Evolutionary conservation across 164 flowering plant species (phyloP).

Genomic region (Sextonia rubra): DNA sequence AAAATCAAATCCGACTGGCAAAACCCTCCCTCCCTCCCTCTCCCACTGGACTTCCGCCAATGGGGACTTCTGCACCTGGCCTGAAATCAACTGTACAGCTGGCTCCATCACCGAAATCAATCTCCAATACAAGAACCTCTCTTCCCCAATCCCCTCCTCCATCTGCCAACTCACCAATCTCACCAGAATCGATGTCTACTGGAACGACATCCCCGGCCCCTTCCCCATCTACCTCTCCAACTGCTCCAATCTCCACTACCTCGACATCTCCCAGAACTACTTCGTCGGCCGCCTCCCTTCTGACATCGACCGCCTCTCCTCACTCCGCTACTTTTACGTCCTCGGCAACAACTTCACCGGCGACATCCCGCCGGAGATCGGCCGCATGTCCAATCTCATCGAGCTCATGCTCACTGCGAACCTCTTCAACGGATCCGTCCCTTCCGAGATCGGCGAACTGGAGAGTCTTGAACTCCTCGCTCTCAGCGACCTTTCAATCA

Average conservation of each 20-base stretch:
- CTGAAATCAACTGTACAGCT: conserved; percentile 31
- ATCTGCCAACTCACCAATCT: conserved; percentile 56
- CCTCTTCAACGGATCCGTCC: conserved; percentile 50
- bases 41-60: conserved; percentile 32
- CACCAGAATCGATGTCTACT: conserved; percentile 29
- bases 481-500: conserved; percentile 36
- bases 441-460: conserved; percentile 57
- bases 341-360: conserved; percentile 65
- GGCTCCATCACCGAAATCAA: conserved; percentile 29
- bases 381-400: conserved; percentile 29
- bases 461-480: conserved; percentile 36
- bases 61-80: conserved; percentile 41
- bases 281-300: conserved; percentile 57
- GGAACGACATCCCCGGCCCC: conserved; percentile 42
- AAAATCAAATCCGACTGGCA: conserved; percentile 24
- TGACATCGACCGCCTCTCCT: conserved; percentile 36
- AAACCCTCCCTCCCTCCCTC: conserved; percentile 23
- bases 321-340: conserved; percentile 37
- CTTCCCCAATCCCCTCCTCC: conserved; percentile 24
- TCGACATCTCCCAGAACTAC: conserved; percentile 56
- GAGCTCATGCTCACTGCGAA: conserved; percentile 29
- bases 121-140: conserved; percentile 25
- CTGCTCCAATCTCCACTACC: conserved; percentile 44
- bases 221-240: conserved; percentile 52
- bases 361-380: conserved; percentile 53